Percentiles rank a stretch among this genome's conserved stretches.
Evolutionary conservation across 257 asterid genomes (phyloP).

Genomic region (Lavandula angustifolia): DNA sequence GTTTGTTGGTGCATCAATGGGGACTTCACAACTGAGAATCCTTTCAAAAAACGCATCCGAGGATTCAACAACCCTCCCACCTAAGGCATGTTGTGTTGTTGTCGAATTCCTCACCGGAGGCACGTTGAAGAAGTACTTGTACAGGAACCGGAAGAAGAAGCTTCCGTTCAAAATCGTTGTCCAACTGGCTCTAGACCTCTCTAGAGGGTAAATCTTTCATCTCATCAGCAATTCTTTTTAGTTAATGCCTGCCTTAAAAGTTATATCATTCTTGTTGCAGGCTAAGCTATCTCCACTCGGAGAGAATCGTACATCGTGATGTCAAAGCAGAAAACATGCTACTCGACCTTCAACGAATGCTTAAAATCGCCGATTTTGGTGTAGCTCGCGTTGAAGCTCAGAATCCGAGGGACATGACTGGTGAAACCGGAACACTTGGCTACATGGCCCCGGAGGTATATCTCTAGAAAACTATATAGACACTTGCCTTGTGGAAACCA

Average conservation of each 20-base stretch:
- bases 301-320: constrained; percentile 79
- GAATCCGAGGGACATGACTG: constrained; percentile 86
- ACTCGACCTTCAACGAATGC: constrained; percentile 44
- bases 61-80: constrained; percentile 50
- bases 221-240: neutral
- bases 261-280: constrained; percentile 36
- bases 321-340: constrained; percentile 90
- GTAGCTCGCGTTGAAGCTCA: constrained; percentile 93
- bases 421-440: constrained; percentile 89
- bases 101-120: constrained; percentile 76
- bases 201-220: constrained; percentile 60
- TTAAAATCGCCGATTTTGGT: constrained; percentile 83
- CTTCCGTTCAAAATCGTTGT: constrained; percentile 63
- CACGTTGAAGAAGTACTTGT: constrained; percentile 61
- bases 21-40: constrained; percentile 71
- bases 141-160: constrained; percentile 68
- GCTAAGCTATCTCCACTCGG: constrained; percentile 72
- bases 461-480: neutral
- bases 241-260: neutral
- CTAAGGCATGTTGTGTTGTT: constrained; percentile 77
- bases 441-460: constrained; percentile 95
- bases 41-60: constrained; percentile 61
- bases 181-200: constrained; percentile 71
- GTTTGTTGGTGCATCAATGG: constrained; percentile 93
- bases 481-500: too few relatives aligned